phyloP scores from a whole-genome alignment of 2,329 filamentous ascomycete genomes.

The Myriosclerotinia duriaeana region DNA sequence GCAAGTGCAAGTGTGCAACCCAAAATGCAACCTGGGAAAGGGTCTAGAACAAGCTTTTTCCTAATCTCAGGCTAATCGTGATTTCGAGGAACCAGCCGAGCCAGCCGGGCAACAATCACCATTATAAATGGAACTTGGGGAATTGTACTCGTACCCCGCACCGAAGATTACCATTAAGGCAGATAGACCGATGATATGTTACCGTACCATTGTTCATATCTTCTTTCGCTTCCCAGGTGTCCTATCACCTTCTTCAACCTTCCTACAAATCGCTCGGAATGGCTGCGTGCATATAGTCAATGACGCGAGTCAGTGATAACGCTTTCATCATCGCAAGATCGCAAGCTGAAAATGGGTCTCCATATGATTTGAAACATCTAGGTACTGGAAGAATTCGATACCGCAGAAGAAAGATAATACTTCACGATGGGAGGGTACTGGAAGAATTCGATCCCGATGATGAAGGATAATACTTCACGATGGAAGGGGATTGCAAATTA shows the following conservation, averaged over 20 bases:
- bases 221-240: not conserved
- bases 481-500: too few relatives aligned
- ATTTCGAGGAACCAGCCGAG: constrained; percentile 5
- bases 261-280: constrained; percentile 1
- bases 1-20: not conserved
- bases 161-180: not conserved
- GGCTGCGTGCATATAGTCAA: not conserved
- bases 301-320: not conserved
- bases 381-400: not conserved
- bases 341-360: not conserved
- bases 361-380: constrained; percentile 1
- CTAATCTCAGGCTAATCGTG: constrained; percentile 1
- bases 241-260: not conserved
- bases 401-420: not conserved
- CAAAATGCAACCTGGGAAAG: not conserved
- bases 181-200: constrained; percentile 4
- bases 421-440: not conserved
- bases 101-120: constrained; percentile 9
- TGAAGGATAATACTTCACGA: not conserved
- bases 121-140: constrained; percentile 3
- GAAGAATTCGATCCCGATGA: not conserved
- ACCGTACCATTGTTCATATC: not conserved
- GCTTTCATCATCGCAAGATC: not conserved
- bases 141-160: constrained; percentile 5
- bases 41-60: constrained; percentile 15